Conservation (phyloP, 352 stramenopile genomes). For the Phytopythium ostracodes region DNA sequence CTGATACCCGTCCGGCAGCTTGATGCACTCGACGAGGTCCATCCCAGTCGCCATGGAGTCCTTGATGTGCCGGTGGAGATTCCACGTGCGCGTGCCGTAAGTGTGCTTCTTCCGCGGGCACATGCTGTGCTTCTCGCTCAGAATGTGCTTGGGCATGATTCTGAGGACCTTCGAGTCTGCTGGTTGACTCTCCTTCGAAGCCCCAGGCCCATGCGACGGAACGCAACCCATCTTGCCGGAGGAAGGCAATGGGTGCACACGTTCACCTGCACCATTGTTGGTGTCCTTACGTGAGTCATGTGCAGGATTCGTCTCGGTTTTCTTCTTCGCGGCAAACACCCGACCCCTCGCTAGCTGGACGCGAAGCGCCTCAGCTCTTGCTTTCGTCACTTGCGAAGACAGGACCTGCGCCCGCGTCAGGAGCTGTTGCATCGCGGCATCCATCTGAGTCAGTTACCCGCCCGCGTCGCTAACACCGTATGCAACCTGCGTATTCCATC, state of each 20-base stretch:
- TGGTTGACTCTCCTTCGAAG: conserved; percentile 9
- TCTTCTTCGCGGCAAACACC: conserved; percentile 6
- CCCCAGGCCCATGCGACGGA: neutral
- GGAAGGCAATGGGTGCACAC: no score
- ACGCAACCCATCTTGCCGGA: no score
- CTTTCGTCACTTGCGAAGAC: conserved; percentile 19
- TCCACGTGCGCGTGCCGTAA: conserved; percentile 55
- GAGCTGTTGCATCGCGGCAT: conserved; percentile 12
- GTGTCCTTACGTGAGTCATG: neutral
- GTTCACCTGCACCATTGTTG: neutral
- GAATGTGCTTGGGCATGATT: conserved; percentile 42
- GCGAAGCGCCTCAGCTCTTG: conserved; percentile 7
- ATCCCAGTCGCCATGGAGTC: conserved; percentile 52
- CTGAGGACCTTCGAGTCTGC: conserved; percentile 10
- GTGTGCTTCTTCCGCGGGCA: conserved; percentile 51
- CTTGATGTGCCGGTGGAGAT: conserved; percentile 70
- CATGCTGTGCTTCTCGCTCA: conserved; percentile 54
- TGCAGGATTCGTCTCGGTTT: conserved; percentile 13
- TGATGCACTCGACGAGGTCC: conserved; percentile 58
- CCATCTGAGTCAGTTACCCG: neutral
- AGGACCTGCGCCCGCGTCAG: conserved; percentile 30
- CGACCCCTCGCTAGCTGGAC: conserved; percentile 8
- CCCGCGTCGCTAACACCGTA: neutral
- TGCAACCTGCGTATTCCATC: no score
- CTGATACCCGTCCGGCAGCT: conserved; percentile 54